Base-by-base conservation (phyloP, 2,329 filamentous ascomycete genomes). In the Aureobasidium lini region DNA sequence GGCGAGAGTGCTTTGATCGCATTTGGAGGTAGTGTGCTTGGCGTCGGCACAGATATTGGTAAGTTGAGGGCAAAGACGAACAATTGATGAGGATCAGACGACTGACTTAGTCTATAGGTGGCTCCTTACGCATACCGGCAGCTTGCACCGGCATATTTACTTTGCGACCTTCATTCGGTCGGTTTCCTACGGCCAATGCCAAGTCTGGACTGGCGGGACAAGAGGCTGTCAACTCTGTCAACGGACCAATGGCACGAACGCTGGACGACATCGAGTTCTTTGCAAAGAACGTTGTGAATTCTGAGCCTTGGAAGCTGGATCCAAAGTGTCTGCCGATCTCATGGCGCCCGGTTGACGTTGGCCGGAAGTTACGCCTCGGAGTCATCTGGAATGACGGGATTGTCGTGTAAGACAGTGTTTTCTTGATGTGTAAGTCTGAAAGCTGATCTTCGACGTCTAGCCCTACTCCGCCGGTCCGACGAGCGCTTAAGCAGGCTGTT, bases 1-100 rank as follows among this genome's bases (percentile, higher is more conserved):
- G 86, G 86, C 46, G 86, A 89, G 67, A 80, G 80, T 6, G 85
- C 85, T 0, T 75, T 89, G 2, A 77, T 89, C 37, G 73, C 75
- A 0, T 79, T 88, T 60, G 71, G 72, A 9, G 86, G 85, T 15
- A 83, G 80, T 61, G 76, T 79, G 1, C 62, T 87, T 1, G 86
- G 86, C 9, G 75, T 87, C 0, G 85, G 84, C 1, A 84, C 84
- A 0, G 85, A 88, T 62, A 86, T 88, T 57, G 48, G 57, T 59
- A 29, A 42, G 47, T 52, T 4, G 37, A 44, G 3, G 11, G 39
- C 11, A 11, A 23, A 23, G 23, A 23, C 16, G 9, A 8, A 44
- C 9, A 23, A 18, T 23, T 44, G 42, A 6, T 44, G 9, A 8
- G 28, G 42, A 44, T 10, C 42, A n/a, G 11, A 15, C 32, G 37